Evolutionary conservation across 2,329 filamentous ascomycete genomes (phyloP).

Genomic region (Lithohypha guttulata): DNA sequence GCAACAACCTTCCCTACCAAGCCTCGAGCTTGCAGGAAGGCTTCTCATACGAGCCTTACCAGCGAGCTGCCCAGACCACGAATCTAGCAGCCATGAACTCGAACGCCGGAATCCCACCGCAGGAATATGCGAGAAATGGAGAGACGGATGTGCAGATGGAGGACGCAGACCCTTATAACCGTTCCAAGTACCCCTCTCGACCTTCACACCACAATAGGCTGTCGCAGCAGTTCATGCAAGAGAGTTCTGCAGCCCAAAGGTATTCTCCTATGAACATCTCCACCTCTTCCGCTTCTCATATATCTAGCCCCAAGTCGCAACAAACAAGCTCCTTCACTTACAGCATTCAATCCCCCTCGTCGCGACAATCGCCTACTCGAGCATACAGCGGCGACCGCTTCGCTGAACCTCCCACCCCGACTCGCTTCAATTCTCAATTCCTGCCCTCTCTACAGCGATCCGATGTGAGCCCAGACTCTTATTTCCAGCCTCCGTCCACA

Average conservation of each 20-base stretch:
- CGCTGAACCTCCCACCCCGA: constrained; percentile 20
- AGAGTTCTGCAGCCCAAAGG: constrained; percentile 74
- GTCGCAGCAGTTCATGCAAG: constrained; percentile 60
- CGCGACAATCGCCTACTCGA: constrained; percentile 69
- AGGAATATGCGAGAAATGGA: constrained; percentile 52
- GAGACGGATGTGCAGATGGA: constrained; percentile 78
- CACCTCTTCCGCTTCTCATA: constrained; percentile 70
- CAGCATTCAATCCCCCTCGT: constrained; percentile 44
- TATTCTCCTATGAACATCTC: constrained; percentile 94
- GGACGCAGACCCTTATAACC: constrained; percentile 75
- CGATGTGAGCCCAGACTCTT: constrained; percentile 57
- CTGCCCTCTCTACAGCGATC: constrained; percentile 62
- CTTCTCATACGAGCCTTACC: constrained; percentile 61
- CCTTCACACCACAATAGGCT: constrained; percentile 67
- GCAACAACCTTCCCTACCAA: neutral
- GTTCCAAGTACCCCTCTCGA: constrained; percentile 75
- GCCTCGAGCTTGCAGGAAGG: constrained; percentile 23
- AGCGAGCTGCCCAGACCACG: constrained; percentile 31
- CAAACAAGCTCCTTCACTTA: constrained; percentile 40
- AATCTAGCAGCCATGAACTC: constrained; percentile 43
- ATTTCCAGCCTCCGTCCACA: constrained; percentile 59
- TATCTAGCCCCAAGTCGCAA: constrained; percentile 48
- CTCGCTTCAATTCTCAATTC: constrained; percentile 47
- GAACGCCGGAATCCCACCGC: constrained; percentile 48
- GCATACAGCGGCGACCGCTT: constrained; percentile 25